phyloP scores from a whole-genome alignment of 2,329 filamentous ascomycete genomes.

The Diatrype stigma region DNA sequence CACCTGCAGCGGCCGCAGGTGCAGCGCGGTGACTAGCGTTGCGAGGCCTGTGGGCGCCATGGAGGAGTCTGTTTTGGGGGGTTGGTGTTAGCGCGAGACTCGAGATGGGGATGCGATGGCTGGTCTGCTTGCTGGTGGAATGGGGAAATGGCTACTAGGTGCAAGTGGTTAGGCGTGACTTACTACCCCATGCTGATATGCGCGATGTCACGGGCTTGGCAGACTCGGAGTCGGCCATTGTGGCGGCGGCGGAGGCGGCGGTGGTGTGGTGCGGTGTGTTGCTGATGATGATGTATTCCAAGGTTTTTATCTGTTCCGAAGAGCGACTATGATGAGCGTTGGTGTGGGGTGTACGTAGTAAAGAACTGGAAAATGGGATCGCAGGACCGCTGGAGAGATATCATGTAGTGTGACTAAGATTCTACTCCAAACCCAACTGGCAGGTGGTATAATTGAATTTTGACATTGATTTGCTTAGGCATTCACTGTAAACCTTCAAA shows the following conservation, averaged over 20 bases:
- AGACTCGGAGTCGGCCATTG: conserved; percentile 29
- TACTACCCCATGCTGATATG: conserved; percentile 48
- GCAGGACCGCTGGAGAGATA: no score
- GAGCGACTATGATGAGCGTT: no score
- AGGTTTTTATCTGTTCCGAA: not conserved
- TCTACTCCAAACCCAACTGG: no score
- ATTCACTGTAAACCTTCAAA: no score
- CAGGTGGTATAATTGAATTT: no score
- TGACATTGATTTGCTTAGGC: no score
- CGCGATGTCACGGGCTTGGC: conserved; percentile 29
- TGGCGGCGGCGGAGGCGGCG: conserved; percentile 2
- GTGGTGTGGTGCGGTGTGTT: no score
- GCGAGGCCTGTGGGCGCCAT: conserved; percentile 52
- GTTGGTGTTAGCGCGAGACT: not conserved
- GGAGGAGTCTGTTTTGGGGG: conserved; percentile 48
- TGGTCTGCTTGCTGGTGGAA: no score
- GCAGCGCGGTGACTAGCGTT: conserved; percentile 52
- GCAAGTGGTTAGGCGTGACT: conserved; percentile 22
- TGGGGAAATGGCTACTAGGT: no score
- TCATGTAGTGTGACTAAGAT: not conserved
- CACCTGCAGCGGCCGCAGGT: conserved; percentile 48
- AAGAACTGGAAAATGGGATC: no score
- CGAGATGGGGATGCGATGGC: not conserved
- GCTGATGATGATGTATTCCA: no score
- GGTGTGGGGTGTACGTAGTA: no score